These are phyloP conservation scores for Globisporangium takayamanum DNA, from an alignment of 352 stramenopile genomes.

Conservation along the genomic window DNA sequence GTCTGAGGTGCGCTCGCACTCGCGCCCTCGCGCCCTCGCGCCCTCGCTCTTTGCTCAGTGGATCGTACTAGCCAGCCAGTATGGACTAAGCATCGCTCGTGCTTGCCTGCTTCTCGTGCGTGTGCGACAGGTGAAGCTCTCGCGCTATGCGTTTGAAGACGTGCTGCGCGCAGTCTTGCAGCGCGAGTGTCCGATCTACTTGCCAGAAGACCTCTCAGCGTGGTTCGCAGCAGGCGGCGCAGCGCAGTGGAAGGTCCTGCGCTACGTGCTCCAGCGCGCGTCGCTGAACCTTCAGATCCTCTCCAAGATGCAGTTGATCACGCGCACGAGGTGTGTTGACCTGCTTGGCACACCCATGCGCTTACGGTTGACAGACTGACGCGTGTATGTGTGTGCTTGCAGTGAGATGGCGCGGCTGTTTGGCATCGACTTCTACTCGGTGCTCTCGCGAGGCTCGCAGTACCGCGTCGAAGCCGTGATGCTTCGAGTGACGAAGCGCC, in stretches of 20 bases:
- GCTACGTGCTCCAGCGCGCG: constrained; percentile 41
- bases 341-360: no score
- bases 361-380: background rate
- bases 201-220: constrained; percentile 37
- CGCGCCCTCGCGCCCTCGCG: background rate
- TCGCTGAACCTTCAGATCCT: constrained; percentile 71
- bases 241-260: constrained; percentile 46
- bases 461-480: constrained; percentile 92
- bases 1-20: constrained; percentile 46
- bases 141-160: constrained; percentile 75
- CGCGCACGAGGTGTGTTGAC: constrained; percentile 46
- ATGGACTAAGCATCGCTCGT: background rate
- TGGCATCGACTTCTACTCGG: constrained; percentile 93
- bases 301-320: constrained; percentile 82
- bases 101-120: background rate
- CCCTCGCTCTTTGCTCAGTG: background rate
- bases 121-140: constrained; percentile 65
- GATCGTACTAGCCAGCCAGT: no score
- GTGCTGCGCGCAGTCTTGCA: constrained; percentile 64
- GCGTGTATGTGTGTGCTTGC: background rate
- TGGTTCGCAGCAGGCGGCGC: constrained; percentile 45
- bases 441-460: constrained; percentile 90
- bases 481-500: constrained; percentile 86
- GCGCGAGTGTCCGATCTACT: constrained; percentile 56
- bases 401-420: constrained; percentile 91